These are phyloP conservation scores for Suillus paluster DNA, from an alignment of 768 basidiomycete genomes.

Conservation along the genomic window DNA sequence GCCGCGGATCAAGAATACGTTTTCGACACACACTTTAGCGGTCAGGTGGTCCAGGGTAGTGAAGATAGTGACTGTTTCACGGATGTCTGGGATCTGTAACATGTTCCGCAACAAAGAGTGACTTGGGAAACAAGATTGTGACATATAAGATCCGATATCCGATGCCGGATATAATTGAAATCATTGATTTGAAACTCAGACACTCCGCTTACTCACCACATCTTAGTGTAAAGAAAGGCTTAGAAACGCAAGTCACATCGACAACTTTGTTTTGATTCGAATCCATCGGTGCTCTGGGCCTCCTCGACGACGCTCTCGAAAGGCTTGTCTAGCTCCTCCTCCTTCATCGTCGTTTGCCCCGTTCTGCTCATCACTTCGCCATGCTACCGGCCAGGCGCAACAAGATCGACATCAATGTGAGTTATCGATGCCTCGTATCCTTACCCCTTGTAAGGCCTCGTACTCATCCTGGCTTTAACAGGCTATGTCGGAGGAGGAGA, in stretches of 20 bases:
- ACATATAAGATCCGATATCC: conserved; percentile 32
- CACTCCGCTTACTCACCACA: conserved; percentile 28
- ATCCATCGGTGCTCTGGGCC: conserved; percentile 4
- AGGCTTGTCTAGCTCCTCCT: conserved; percentile 33
- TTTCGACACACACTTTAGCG: conserved; percentile 2
- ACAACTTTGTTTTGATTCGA: conserved; percentile 2
- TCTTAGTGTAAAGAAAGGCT: conserved; percentile 16
- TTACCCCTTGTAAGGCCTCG: conserved; percentile 12
- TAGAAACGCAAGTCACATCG: conserved; percentile 15
- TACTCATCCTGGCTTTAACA: conserved; percentile 34
- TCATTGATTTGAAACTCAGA: conserved; percentile 26
- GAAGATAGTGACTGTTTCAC: conserved; percentile 9
- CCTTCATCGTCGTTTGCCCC: conserved; percentile 17
- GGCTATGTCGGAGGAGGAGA: conserved; percentile 88
- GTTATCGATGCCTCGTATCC: conserved; percentile 33
- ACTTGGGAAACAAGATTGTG: conserved; percentile 20
- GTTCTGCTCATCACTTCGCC: conserved; percentile 20
- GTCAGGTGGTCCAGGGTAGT: conserved; percentile 1
- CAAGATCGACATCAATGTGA: conserved; percentile 93
- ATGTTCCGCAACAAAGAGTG: conserved; percentile 7
- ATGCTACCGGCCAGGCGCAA: conserved; percentile 85
- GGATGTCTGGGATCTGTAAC: conserved; percentile 17
- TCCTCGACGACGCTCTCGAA: conserved; percentile 10
- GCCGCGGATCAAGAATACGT: conserved; percentile 6
- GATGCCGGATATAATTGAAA: conserved; percentile 13